Base-by-base conservation (phyloP, 2,329 filamentous ascomycete genomes). In the Aspergillus amoenus region DNA sequence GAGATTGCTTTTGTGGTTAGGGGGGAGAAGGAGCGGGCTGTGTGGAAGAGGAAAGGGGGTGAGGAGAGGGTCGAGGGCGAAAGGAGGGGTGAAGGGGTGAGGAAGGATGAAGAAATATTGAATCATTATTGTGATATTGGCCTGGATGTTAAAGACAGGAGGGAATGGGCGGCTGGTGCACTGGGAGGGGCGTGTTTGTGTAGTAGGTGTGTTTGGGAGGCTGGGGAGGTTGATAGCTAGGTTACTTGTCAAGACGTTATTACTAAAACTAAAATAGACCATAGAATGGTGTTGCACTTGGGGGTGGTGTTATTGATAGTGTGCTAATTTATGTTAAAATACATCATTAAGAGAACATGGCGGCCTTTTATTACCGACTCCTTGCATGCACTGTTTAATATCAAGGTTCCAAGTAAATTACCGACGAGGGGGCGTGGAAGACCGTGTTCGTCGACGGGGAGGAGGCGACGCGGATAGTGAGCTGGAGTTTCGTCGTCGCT, bases 61-160 rank as follows among this genome's bases (percentile, higher is more conserved):
- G 37, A 43, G 27, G 45, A 68, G 58, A 61, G 58, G 5, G 51
- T 41, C 17, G 43, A 42, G 61, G 62, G 45, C 45, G 55, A 54
- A 34, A 43, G 60, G 47, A 58, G 85, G 80, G 79, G 84, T 1
- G 85, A 60, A 65, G 67, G 64, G 0, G 86, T 97, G 64, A 85
- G 81, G 66, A 84, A 84, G 51, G 93, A 89, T 5, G 87, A 96
- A 60, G 93, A 99, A 78, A 86, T 97, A 44, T 74, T 96, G 61
- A 96, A 92, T 70, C 93, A 97, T 75, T 99, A 99, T 73, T 97
- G 93, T 72, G 94, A 97, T 76, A 82, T 96, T 52, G 81, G 84
- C 18, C 72, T 97, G 58, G 82, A 84, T 0, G 92, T 97, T 2
- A 84, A 87, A 64, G 84, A 94, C 70, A 84, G 94, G 56, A 84